A percentile compares a stretch with the other conserved stretches of the same genome.
These are phyloP conservation scores for Monosporascus sp. DNA, from an alignment of 2,329 filamentous ascomycete genomes.

Conservation along the genomic window DNA sequence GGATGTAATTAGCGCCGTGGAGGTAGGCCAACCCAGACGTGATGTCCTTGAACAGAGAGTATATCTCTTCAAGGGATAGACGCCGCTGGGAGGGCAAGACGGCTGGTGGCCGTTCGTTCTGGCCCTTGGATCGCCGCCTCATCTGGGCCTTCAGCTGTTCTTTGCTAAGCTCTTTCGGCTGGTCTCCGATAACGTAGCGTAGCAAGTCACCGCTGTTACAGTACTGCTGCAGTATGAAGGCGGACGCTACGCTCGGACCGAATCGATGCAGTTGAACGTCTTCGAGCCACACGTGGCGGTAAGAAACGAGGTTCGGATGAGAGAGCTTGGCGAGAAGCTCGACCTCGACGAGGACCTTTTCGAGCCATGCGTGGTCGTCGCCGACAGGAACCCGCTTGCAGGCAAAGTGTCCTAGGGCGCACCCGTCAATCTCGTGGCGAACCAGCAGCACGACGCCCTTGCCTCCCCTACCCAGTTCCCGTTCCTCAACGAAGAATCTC, in stretches of 20 bases:
- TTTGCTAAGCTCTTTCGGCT: slow-evolving; percentile 61
- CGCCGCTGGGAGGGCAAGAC: slow-evolving; percentile 36
- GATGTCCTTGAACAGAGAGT: slow-evolving; percentile 93
- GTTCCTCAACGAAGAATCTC: slow-evolving; percentile 87
- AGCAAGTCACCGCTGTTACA: slow-evolving; percentile 92
- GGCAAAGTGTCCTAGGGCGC: slow-evolving; percentile 83
- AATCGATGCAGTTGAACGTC: slow-evolving; percentile 80
- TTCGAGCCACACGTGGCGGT: slow-evolving; percentile 96
- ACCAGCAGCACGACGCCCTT: slow-evolving; percentile 96
- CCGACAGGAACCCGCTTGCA: slow-evolving; percentile 96
- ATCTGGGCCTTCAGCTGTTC: slow-evolving; percentile 87
- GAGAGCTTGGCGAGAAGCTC: slow-evolving; percentile 87
- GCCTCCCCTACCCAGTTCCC: slow-evolving; percentile 80
- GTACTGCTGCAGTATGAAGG: slow-evolving; percentile 96
- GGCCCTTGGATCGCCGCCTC: slow-evolving; percentile 74
- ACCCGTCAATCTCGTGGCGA: slow-evolving; percentile 84
- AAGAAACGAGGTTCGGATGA: slow-evolving; percentile 92
- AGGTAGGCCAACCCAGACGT: slow-evolving; percentile 87
- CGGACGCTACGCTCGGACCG: slow-evolving; percentile 85
- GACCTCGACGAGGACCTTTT: slow-evolving; percentile 90
- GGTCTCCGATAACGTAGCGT: slow-evolving; percentile 72
- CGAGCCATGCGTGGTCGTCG: slow-evolving; percentile 90
- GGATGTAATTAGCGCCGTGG: slow-evolving; percentile 88
- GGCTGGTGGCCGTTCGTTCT: slow-evolving; percentile 58
- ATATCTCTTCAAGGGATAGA: slow-evolving; percentile 82